Base-by-base conservation (phyloP, 352 stramenopile genomes). In the Peronospora destructor region DNA sequence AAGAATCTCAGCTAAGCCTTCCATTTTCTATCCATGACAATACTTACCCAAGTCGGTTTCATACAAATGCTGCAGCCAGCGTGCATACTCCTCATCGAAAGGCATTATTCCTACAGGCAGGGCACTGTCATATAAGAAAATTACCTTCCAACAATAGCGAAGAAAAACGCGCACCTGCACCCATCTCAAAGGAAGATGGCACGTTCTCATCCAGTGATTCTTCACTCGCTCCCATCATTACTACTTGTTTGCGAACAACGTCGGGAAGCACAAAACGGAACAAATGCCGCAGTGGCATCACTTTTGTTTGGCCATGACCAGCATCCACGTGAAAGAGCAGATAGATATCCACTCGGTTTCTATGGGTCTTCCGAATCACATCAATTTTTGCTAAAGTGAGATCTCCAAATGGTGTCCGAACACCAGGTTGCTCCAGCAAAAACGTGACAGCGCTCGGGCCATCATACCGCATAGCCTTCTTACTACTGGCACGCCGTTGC, bases 61-160 rank as follows among this genome's bases (percentile, higher is more conserved):
- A 53, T 91, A 94, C 25, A 90, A 61, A 49, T 88, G 72, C 63
- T 94, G 84, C 16, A 94, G 62, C 84, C 84, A 94, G 9, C 83
- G 76, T 19, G 78, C 84, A 59, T 94, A 94, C 52, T 92, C 76
- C 53, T 89, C 84, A 36, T 94, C 84, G 43, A 94, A 94, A 6
- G 76, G 68, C 76, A 89, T 83, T 9, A 56, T 12, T 19, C 42
- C 56, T 65, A 25, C 34, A 41, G 17, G 7, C 13, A 44, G 28
- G 19, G 16, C 8, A 59, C 1, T 19, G 40, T 19, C 8, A 28
- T 50, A 28, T 45, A 13, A 53, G 36, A 32, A 21, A 8, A n/a
- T n/a, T 44, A 6, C 11, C 26, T 23, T 13, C 26, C 21, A 29
- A 19, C 8, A 45, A 23, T 14, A 45, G 7, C 0, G 4, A 16